Base-by-base conservation (phyloP, 257 asterid species). In the Knoxia roxburghii region DNA sequence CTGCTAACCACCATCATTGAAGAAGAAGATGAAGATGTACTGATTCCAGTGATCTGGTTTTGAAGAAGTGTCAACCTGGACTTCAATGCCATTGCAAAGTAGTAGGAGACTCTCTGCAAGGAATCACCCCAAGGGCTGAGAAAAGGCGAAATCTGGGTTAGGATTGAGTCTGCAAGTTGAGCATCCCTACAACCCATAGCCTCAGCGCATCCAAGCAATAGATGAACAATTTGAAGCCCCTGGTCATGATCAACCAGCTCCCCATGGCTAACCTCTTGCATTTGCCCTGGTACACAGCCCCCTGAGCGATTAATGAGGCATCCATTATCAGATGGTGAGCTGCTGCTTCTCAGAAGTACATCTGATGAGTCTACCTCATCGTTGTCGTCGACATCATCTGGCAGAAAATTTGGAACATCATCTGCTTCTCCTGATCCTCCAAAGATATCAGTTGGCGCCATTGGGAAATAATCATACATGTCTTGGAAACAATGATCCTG, bases 141-240 rank as follows among this genome's bases (percentile, higher is more conserved):
- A 0, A 78, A 46, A 29, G 84, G 81, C 80, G 84, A 80, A 30
- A 86, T 80, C 70, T 77, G 84, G 17, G 61, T 39, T 21, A 86
- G 73, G n/a, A 86, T 63, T 7, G 89, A 70, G 41, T 73, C 54
- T 20, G 88, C 86, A 11, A 86, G 81, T 0, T 24, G 76, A 9
- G 76, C 63, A 54, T 86, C 94, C 75, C 89, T 75, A 23, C 88
- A 84, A 15, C 89, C 86, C 29, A 86, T 77, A 2, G 88, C 93
- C 81, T 86, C 89, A 0, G 93, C 93, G 40, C 89, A 86, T 61
- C 81, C 86, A 49, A 86, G 72, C 24, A 86, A 70, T 23, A 80
- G 49, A 67, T 86, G 94, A 69, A 86, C 89, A 51, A 86, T 67
- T n/a, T 84, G 76, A 1, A 86, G 85, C 41, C 62, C 41, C 4